phyloP scores from a whole-genome alignment of 345 rosid genomes.

The Sisymbrium altissimum region DNA sequence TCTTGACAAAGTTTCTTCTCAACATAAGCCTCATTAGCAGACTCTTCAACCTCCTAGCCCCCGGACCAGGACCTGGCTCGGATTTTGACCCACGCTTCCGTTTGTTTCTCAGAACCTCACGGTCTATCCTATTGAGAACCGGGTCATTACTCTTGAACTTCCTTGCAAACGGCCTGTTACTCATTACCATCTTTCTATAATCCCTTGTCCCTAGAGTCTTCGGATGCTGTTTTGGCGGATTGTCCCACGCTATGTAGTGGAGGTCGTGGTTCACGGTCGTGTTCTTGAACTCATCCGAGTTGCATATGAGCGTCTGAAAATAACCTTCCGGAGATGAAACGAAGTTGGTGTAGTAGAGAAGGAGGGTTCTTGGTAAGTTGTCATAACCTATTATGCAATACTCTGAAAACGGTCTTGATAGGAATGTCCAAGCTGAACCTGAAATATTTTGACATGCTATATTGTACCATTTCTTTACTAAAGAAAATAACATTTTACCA shows the following conservation, averaged over 20 bases:
- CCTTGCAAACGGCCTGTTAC: slow-evolving; percentile 82
- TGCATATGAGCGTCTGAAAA: slow-evolving; percentile 89
- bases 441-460: slow-evolving; percentile 5
- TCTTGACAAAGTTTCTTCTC: slow-evolving; percentile 44
- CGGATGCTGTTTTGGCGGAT: slow-evolving; percentile 95
- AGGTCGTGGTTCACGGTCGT: slow-evolving; percentile 86
- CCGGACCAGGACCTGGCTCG: slow-evolving; percentile 56
- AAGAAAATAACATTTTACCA: slow-evolving; percentile 6
- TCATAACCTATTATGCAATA: slow-evolving; percentile 79
- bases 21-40: slow-evolving; percentile 52
- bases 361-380: slow-evolving; percentile 85
- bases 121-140: slow-evolving; percentile 71
- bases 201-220: slow-evolving; percentile 57
- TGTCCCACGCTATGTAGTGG: slow-evolving; percentile 89
- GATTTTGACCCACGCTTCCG: slow-evolving; percentile 34
- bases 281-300: slow-evolving; percentile 72
- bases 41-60: slow-evolving; percentile 64
- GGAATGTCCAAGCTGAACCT: slow-evolving; percentile 94
- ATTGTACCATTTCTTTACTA: background rate
- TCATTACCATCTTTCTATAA: slow-evolving; percentile 58
- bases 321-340: slow-evolving; percentile 91
- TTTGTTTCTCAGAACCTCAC: slow-evolving; percentile 55
- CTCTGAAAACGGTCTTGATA: slow-evolving; percentile 88
- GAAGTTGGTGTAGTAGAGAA: slow-evolving; percentile 84
- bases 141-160: slow-evolving; percentile 75